Evolutionary conservation across 2,329 filamentous ascomycete species (phyloP).

Genomic region (Fusarium sp.): DNA sequence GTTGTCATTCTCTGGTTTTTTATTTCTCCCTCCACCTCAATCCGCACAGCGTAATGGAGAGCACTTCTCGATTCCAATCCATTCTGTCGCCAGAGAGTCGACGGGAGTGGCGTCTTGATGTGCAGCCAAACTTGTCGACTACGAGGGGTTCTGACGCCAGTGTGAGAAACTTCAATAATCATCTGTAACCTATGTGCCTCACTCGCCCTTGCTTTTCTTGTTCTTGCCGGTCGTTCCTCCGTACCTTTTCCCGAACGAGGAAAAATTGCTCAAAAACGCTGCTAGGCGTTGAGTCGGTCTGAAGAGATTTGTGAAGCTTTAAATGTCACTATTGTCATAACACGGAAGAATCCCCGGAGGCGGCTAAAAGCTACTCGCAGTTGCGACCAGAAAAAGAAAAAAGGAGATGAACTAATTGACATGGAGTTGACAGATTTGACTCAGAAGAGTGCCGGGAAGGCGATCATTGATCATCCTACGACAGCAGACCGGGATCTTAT

Average conservation of each 20-base stretch:
- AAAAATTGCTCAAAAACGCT: conserved; percentile 7
- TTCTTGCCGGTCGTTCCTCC: neutral
- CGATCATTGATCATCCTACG: conserved; percentile 43
- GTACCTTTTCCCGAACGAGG: neutral
- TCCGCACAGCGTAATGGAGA: conserved; percentile 1
- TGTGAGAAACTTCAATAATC: conserved; percentile 21
- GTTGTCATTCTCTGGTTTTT: neutral
- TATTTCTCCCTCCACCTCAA: conserved; percentile 13
- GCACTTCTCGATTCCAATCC: conserved; percentile 15
- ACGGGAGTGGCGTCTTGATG: conserved; percentile 37
- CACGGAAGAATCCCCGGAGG: conserved; percentile 17
- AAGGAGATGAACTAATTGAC: conserved; percentile 37
- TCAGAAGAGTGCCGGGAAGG: conserved; percentile 42
- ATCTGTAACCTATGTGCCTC: conserved; percentile 12
- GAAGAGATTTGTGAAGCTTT: conserved; percentile 4
- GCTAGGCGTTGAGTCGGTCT: conserved; percentile 2
- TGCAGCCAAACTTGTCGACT: conserved; percentile 16
- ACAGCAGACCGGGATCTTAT: conserved; percentile 26
- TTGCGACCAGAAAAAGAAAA: conserved; percentile 42
- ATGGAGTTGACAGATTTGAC: conserved; percentile 48
- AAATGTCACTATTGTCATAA: conserved; percentile 8
- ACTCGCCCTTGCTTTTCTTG: conserved; percentile 11
- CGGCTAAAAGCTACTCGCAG: conserved; percentile 36
- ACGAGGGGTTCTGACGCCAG: conserved; percentile 31
- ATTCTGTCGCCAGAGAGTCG: conserved; percentile 13